Evolutionary conservation across 2,329 filamentous ascomycete species (phyloP).

Genomic region (Raffaelea albimanens): DNA sequence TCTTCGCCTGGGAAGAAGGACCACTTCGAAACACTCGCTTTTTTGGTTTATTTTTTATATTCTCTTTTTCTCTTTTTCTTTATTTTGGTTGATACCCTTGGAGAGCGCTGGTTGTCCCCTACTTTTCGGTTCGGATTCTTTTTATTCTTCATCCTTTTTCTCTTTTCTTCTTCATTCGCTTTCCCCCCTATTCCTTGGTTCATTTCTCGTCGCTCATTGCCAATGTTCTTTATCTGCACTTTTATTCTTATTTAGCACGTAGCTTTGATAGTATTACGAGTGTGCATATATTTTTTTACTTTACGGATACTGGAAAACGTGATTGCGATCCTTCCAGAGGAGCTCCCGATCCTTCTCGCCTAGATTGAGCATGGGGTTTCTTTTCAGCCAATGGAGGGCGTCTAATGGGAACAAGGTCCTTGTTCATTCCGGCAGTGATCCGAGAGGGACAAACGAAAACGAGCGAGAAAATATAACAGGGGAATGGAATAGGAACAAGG

Average conservation of each 20-base stretch:
- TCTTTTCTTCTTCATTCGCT: neutral
- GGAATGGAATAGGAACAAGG: no score
- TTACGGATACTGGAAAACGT: no score
- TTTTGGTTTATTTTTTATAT: neutral
- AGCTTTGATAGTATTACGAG: no score
- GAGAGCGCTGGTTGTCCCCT: neutral
- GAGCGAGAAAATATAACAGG: no score
- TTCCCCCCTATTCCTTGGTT: neutral
- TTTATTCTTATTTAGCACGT: neutral
- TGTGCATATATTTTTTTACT: neutral
- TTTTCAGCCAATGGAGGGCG: no score
- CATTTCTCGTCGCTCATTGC: neutral
- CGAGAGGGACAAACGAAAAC: no score
- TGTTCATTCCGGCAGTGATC: no score
- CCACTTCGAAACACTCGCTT: neutral
- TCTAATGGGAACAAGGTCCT: no score
- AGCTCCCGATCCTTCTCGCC: no score
- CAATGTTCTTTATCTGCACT: neutral
- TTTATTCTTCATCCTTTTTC: neutral
- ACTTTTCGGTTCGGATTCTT: neutral
- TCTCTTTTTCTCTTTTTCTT: neutral
- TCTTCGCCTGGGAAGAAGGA: neutral
- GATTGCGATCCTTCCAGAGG: no score
- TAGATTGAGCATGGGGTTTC: no score
- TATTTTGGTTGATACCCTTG: slow-evolving; percentile 8